A percentile compares a stretch with the other conserved stretches of the same genome.
phyloP scores from a whole-genome alignment of 306 rosid species.

The Cicer pinnatifidum region DNA sequence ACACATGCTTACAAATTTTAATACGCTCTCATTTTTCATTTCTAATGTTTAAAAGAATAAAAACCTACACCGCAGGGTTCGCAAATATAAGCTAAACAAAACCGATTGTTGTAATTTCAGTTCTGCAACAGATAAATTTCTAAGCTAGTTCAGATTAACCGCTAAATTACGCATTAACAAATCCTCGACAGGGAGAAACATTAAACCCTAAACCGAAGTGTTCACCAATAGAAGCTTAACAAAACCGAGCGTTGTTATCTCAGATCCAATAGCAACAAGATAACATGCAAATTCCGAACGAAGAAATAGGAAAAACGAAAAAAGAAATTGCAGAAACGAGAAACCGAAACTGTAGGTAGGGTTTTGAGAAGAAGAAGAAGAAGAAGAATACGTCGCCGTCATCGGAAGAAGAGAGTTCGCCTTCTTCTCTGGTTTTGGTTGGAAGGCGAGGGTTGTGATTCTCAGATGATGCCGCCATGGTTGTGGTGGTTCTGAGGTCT shows the following conservation, averaged over 20 bases:
- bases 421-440: conserved; percentile 74
- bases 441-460: conserved; percentile 37
- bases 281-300: neutral
- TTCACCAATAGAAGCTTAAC: neutral
- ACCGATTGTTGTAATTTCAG: neutral
- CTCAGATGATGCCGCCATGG: conserved; percentile 41
- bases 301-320: neutral
- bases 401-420: conserved; percentile 76
- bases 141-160: too few species aligned
- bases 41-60: neutral
- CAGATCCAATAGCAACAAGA: conserved; percentile 30
- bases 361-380: conserved; percentile 38
- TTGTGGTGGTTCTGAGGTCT: conserved; percentile 43
- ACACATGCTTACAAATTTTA: neutral
- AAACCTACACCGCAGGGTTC: conserved; percentile 20
- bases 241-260: neutral
- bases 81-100: neutral
- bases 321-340: conserved; percentile 1
- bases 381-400: conserved; percentile 51
- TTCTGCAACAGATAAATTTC: neutral
- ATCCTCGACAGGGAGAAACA: too few species aligned
- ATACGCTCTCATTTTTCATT: neutral
- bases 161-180: too few species aligned
- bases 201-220: neutral
- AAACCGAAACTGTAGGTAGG: conserved; percentile 28